Percentiles rank a stretch among this genome's conserved stretches.
Conservation (phyloP, 2,329 filamentous ascomycete species). For the Aspergillus alliaceus region DNA sequence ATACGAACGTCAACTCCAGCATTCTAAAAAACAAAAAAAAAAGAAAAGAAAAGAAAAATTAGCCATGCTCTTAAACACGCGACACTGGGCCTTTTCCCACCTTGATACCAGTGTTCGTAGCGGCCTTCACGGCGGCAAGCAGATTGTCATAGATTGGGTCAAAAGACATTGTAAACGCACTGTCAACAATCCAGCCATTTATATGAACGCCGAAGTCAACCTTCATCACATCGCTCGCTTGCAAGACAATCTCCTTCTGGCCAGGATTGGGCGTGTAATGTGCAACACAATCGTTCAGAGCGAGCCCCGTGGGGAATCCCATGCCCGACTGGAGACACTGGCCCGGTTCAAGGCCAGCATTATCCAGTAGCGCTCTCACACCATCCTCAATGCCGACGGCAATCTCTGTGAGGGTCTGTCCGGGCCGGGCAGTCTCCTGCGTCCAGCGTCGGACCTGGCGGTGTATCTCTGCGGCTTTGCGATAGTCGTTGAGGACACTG, state of each 20-base stretch:
- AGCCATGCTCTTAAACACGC: neutral
- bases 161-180: conserved; percentile 73
- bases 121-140: conserved; percentile 68
- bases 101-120: conserved; percentile 45
- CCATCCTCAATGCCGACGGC: neutral
- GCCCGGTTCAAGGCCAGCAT: neutral
- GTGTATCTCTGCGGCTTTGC: conserved; percentile 58
- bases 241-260: conserved; percentile 49
- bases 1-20: conserved; percentile 58
- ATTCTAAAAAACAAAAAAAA: conserved; percentile 36
- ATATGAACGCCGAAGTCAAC: conserved; percentile 78
- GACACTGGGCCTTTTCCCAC: conserved; percentile 19
- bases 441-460: conserved; percentile 45
- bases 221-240: conserved; percentile 60
- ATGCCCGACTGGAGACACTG: conserved; percentile 48
- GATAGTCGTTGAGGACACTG: conserved; percentile 54
- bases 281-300: conserved; percentile 53
- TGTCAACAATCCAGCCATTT: conserved; percentile 74
- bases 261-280: conserved; percentile 59
- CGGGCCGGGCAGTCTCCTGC: neutral
- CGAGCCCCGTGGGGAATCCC: conserved; percentile 57
- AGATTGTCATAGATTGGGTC: conserved; percentile 72
- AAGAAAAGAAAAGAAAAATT: no score
- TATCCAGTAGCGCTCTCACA: neutral
- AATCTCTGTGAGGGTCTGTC: neutral